Base-by-base conservation (phyloP, 1,284 basidiomycete species). In the Pyrrhoderma lamaoense region DNA sequence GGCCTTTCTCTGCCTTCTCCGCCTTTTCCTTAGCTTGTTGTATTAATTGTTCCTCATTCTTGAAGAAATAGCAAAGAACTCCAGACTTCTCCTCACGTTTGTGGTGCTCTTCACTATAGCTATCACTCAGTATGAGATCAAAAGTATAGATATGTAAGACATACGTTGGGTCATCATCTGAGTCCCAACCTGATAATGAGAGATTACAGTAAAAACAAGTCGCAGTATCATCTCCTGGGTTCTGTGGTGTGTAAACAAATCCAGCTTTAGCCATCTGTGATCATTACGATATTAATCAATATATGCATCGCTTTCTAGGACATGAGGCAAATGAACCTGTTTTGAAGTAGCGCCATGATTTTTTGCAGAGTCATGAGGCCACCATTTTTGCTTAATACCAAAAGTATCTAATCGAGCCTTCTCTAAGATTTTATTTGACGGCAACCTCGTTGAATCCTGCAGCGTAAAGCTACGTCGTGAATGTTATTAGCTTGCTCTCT, bases 201-300 rank as follows among this genome's bases (percentile, higher is more conserved):
- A 84, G 72, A 42, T 78, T 71, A 63, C 90, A 93, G 59, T 90
- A 87, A 2, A 90, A 70, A 63, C 90, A 93, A 0, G 79, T 78
- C 0, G 80, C 87, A 0, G 80, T 78, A 62, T 93, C 90, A 53
- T 88, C 83, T 2, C 75, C 80, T 2, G 69, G 59, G 9, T 70
- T 64, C 54, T 77, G 73, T 0, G 89, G 85, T 1, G 79, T 81
- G 60, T 76, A 89, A 0, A 89, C 75, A 59, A 93, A 93, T 3
- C 90, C 90, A 1, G 89, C 89, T 57, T 78, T 77, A 0, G 90
- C 85, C 75, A 93, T 82, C 90, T 93, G 49, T 31, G 27, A 40
- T 40, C 5, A 22, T 5, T 5, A 13, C 35, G 38, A 45, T 36
- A 52, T n/a, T 1, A 42, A 38, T 58, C 44, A 37, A 52, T 27